phyloP scores from a whole-genome alignment of 2,329 filamentous ascomycete genomes.

The Hymenoscyphus linearis region DNA sequence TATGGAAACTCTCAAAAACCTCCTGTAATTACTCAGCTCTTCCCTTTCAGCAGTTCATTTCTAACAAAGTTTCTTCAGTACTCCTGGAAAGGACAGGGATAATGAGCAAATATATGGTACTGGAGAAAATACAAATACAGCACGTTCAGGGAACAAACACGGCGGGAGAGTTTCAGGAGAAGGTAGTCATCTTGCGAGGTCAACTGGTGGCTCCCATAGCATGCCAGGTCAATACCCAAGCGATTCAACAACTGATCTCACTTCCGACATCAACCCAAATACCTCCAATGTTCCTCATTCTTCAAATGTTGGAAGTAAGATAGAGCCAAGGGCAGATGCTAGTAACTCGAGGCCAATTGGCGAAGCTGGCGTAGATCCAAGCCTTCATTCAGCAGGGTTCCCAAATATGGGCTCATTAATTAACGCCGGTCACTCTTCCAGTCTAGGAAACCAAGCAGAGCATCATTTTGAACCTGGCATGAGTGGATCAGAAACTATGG shows the following conservation, averaged over 20 bases:
- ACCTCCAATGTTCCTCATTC: neutral
- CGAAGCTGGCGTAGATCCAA: neutral
- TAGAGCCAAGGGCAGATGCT: neutral
- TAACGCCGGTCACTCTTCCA: slow-evolving; percentile 31
- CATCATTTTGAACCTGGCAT: slow-evolving; percentile 44
- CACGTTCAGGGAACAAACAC: neutral
- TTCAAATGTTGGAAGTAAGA: neutral
- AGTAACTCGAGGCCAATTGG: neutral
- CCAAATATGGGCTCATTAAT: slow-evolving; percentile 15
- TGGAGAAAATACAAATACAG: neutral
- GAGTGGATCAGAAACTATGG: slow-evolving; percentile 41
- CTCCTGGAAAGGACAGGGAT: neutral
- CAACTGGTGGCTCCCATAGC: neutral
- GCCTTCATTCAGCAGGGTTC: neutral
- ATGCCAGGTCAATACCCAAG: slow-evolving; percentile 1
- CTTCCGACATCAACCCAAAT: neutral
- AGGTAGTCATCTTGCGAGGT: slow-evolving; percentile 6
- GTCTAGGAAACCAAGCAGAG: slow-evolving; percentile 41
- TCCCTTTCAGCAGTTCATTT: neutral
- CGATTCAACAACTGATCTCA: neutral
- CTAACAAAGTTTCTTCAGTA: neutral
- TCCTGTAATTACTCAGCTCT: slow-evolving; percentile 3
- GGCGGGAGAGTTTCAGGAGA: slow-evolving; percentile 3
- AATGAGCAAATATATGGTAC: neutral
- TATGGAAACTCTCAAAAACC: slow-evolving; percentile 11